These are phyloP conservation scores for Sugiyamaella neomexicana DNA, from an alignment of 1,139 yeast species.

Conservation along the genomic window DNA sequence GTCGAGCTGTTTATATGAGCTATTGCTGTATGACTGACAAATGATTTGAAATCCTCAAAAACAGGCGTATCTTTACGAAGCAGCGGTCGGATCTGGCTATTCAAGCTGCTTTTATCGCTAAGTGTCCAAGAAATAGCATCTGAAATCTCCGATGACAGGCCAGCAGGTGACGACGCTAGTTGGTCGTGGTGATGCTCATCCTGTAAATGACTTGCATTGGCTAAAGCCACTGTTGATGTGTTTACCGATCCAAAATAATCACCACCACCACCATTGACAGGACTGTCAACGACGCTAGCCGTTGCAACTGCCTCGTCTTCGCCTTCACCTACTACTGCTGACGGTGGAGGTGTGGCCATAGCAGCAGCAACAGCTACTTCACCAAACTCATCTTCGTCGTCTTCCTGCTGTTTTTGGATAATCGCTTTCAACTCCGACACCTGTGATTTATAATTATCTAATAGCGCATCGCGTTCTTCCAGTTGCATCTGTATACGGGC, in stretches of 20 bases:
- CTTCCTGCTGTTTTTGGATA: slow-evolving; percentile 48
- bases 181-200: not conserved
- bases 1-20: not conserved
- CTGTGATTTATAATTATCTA: slow-evolving; percentile 68
- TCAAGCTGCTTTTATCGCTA: slow-evolving; percentile 14
- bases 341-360: slow-evolving; percentile 18
- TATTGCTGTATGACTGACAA: slow-evolving; percentile 11
- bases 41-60: slow-evolving; percentile 20
- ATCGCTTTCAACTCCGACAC: slow-evolving; percentile 65
- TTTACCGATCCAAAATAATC: not conserved
- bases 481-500: slow-evolving; percentile 62
- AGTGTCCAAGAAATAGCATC: slow-evolving; percentile 19
- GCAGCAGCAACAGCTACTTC: not conserved
- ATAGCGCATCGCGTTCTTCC: slow-evolving; percentile 67
- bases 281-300: slow-evolving; percentile 2
- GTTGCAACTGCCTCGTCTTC: not conserved
- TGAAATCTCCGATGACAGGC: not conserved
- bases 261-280: not conserved
- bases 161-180: too few relatives aligned
- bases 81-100: slow-evolving; percentile 18
- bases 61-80: slow-evolving; percentile 19
- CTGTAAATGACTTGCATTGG: not conserved
- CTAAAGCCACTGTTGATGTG: not conserved
- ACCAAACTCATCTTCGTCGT: slow-evolving; percentile 35
- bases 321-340: not conserved